Percentiles rank a stretch among this genome's conserved stretches.
These are phyloP conservation scores for Colletotrichum sp. DNA, from an alignment of 2,329 filamentous ascomycete genomes.

Conservation along the genomic window DNA sequence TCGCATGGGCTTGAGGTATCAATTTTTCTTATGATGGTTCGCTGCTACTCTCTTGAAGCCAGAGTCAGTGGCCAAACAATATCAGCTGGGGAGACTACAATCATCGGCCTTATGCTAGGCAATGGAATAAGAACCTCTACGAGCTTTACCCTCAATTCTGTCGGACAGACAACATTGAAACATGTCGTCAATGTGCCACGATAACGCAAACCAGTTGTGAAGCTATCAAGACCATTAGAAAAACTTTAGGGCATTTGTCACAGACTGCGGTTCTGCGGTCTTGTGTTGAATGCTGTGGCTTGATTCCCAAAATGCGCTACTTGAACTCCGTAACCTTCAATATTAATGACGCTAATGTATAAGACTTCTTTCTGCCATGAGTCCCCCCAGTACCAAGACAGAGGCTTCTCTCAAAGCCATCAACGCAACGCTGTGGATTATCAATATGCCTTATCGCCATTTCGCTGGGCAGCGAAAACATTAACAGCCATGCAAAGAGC, in stretches of 20 bases:
- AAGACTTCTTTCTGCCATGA: not conserved
- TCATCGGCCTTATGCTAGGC: not conserved
- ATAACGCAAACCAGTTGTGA: not conserved
- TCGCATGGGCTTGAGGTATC: not conserved
- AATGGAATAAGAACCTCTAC: not conserved
- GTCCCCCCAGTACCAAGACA: not conserved
- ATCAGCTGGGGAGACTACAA: not conserved
- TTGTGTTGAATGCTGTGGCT: not conserved
- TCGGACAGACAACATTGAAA: not conserved
- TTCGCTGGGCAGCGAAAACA: not conserved
- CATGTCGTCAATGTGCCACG: not conserved
- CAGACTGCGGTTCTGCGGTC: not conserved
- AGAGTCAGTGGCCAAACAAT: not conserved
- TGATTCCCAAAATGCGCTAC: not conserved
- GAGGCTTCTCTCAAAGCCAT: not conserved
- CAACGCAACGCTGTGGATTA: not conserved
- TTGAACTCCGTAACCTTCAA: not conserved
- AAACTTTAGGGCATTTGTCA: not conserved
- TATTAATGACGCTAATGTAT: not conserved
- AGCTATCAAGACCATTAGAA: not conserved
- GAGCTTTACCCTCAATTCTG: not conserved
- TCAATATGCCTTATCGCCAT: not conserved
- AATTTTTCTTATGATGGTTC: not conserved
- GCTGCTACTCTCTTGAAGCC: not conserved
- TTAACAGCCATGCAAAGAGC: not conserved